These are phyloP conservation scores for Drechslerella stenobrocha DNA, from an alignment of 2,329 filamentous ascomycete species.

Conservation along the genomic window DNA sequence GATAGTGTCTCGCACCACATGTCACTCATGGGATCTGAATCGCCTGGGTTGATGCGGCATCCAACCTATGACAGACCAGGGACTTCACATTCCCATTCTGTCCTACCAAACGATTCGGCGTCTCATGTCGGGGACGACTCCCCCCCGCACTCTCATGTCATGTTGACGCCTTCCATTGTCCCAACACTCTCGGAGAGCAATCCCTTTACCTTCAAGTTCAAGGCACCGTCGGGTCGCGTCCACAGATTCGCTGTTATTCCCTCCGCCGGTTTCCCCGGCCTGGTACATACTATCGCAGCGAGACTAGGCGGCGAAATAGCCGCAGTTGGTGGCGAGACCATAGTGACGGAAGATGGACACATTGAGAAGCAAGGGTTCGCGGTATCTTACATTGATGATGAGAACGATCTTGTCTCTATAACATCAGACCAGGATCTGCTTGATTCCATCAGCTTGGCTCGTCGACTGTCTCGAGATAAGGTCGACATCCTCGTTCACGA, in stretches of 20 bases:
- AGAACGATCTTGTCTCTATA: slow-evolving; percentile 94
- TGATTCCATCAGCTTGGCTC: slow-evolving; percentile 83
- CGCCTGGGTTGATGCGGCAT: slow-evolving; percentile 34
- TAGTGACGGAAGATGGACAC: slow-evolving; percentile 72
- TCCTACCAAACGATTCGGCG: slow-evolving; percentile 89
- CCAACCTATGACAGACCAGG: slow-evolving; percentile 35
- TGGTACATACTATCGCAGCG: slow-evolving; percentile 74
- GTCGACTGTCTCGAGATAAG: slow-evolving; percentile 78
- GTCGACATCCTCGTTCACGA: slow-evolving; percentile 97
- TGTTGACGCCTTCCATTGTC: slow-evolving; percentile 55
- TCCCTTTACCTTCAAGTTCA: slow-evolving; percentile 98
- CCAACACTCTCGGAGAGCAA: slow-evolving; percentile 65
- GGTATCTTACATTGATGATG: slow-evolving; percentile 92
- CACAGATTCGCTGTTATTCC: slow-evolving; percentile 86
- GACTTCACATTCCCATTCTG: slow-evolving; percentile 66
- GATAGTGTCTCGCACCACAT: slow-evolving; percentile 66
- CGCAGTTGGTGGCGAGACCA: slow-evolving; percentile 76
- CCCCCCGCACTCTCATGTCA: slow-evolving; percentile 65
- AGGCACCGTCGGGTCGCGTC: slow-evolving; percentile 90
- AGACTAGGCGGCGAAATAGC: slow-evolving; percentile 87
- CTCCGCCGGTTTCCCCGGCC: slow-evolving; percentile 75
- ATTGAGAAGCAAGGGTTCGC: slow-evolving; percentile 79
- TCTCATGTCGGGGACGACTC: slow-evolving; percentile 85
- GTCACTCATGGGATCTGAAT: slow-evolving; percentile 46
- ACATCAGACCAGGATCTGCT: slow-evolving; percentile 91